Conservation (phyloP, 2,329 filamentous ascomycete species). For the Curvularia verruculosa region DNA sequence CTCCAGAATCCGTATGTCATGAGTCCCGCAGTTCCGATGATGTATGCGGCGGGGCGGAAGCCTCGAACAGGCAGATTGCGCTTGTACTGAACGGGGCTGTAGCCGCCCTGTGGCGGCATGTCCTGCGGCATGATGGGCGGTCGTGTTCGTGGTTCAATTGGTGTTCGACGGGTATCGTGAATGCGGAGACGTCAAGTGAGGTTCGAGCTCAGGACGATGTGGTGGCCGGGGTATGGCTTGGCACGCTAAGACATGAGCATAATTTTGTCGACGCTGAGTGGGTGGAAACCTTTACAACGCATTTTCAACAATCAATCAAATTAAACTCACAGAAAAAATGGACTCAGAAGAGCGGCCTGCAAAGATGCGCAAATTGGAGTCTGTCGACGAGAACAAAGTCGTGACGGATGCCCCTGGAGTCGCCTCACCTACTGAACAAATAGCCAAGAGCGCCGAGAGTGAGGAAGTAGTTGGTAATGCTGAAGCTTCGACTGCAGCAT, state of each 20-base stretch:
- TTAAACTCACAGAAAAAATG: conserved; percentile 50
- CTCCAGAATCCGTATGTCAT: conserved; percentile 94
- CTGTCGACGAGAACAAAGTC: conserved; percentile 26
- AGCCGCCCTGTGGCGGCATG: conserved; percentile 94
- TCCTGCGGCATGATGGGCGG: conserved; percentile 84
- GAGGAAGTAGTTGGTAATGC: conserved; percentile 12
- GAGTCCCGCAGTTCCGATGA: conserved; percentile 75
- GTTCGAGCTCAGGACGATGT: conserved; percentile 28
- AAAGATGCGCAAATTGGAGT: conserved; percentile 61
- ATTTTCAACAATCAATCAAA: conserved; percentile 1
- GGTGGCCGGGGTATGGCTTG: conserved; percentile 32
- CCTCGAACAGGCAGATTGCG: conserved; percentile 91
- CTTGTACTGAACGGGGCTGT: conserved; percentile 97
- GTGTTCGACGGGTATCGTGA: conserved; percentile 28
- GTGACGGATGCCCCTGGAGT: conserved; percentile 18
- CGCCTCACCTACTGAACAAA: conserved; percentile 19
- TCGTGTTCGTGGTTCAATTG: conserved; percentile 37
- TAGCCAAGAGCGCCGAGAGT: conserved; percentile 19
- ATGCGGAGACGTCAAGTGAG: conserved; percentile 38
- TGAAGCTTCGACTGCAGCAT: conserved; percentile 6
- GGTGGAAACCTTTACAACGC: conserved; percentile 13
- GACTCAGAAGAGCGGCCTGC: conserved; percentile 61
- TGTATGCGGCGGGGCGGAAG: conserved; percentile 81
- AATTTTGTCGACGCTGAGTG: conserved; percentile 39
- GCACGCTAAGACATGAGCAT: conserved; percentile 33